Percentiles rank a stretch among this genome's conserved stretches.
These are phyloP conservation scores for Ajuga reptans DNA, from an alignment of 305 asterid species.

Conservation along the genomic window DNA sequence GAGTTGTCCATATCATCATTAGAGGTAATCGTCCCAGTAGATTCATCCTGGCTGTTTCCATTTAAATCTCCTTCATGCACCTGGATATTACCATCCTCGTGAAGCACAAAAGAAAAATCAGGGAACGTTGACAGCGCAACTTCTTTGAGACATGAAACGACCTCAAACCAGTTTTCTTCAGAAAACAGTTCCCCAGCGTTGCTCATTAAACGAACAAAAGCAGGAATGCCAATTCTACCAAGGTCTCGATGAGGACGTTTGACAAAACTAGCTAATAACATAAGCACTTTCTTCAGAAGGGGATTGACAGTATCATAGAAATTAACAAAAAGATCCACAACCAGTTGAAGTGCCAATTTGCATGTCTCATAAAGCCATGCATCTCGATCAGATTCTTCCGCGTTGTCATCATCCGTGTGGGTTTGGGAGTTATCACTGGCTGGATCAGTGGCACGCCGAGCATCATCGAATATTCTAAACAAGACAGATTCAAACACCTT, in stretches of 20 bases:
- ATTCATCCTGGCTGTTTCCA: constrained; percentile 45
- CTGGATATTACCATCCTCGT: constrained; percentile 45
- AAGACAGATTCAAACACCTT: constrained; percentile 94
- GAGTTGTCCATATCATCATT: constrained; percentile 43
- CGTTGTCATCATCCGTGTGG: constrained; percentile 45
- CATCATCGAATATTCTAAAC: constrained; percentile 86
- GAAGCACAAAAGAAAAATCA: constrained; percentile 65
- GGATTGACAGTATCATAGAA: constrained; percentile 88
- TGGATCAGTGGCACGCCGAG: constrained; percentile 86
- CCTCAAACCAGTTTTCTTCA: constrained; percentile 93
- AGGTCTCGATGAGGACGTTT: constrained; percentile 98
- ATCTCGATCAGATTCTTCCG: constrained; percentile 78
- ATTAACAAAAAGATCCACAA: constrained; percentile 91
- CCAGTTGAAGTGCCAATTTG: constrained; percentile 93
- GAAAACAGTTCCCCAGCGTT: constrained; percentile 83
- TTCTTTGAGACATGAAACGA: constrained; percentile 77
- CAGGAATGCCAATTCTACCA: constrained; percentile 96
- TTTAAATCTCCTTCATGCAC: constrained; percentile 41
- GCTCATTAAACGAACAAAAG: constrained; percentile 94
- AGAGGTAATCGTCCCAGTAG: constrained; percentile 38
- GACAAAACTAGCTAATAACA: constrained; percentile 75
- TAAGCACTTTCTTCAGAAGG: constrained; percentile 70
- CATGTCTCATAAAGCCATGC: constrained; percentile 98
- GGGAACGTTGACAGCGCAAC: constrained; percentile 73
- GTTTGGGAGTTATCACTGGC: constrained; percentile 48